Percentiles rank a stretch among this genome's conserved stretches.
Evolutionary conservation across 1,284 basidiomycete species (phyloP).

Genomic region (Neolentinus lepideus): DNA sequence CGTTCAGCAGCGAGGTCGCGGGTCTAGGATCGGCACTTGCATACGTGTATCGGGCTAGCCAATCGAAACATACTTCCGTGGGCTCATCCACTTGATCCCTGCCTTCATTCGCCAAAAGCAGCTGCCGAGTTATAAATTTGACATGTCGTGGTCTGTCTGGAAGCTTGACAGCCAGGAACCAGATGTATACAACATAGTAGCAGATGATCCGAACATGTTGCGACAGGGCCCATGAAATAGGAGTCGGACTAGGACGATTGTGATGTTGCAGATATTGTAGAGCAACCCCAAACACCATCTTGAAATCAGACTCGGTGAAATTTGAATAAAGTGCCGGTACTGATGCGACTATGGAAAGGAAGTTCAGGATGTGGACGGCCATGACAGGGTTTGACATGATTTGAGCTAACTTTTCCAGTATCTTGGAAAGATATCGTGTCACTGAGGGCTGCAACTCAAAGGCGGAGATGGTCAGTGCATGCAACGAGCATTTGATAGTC

Average conservation of each 20-base stretch:
- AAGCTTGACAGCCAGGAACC: constrained; percentile 92
- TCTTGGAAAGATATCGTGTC: constrained; percentile 73
- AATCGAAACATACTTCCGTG: constrained; percentile 97
- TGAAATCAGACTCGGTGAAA: constrained; percentile 90
- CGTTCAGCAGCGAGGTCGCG: constrained; percentile 72
- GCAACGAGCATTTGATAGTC: constrained; percentile 88
- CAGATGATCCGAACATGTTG: constrained; percentile 95
- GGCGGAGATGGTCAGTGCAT: constrained; percentile 83
- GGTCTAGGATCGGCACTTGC: constrained; percentile 92
- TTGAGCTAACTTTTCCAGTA: constrained; percentile 85
- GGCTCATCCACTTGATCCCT: constrained; percentile 77
- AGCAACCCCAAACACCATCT: constrained; percentile 92
- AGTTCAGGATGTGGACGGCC: constrained; percentile 93
- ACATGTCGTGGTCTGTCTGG: constrained; percentile 81
- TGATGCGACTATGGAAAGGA: constrained; percentile 85
- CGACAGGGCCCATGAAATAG: constrained; percentile 81
- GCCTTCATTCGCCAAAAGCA: constrained; percentile 85
- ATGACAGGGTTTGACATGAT: constrained; percentile 94
- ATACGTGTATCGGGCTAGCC: constrained; percentile 93
- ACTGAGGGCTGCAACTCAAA: constrained; percentile 87
- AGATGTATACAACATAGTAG: constrained; percentile 90
- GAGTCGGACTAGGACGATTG: constrained; percentile 59
- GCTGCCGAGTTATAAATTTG: constrained; percentile 81
- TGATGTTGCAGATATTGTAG: constrained; percentile 93
- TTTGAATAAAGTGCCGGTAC: constrained; percentile 79